Evolutionary conservation across 495 filamentous ascomycete genomes (phyloP).

Genomic region (Daldinia decipiens): DNA sequence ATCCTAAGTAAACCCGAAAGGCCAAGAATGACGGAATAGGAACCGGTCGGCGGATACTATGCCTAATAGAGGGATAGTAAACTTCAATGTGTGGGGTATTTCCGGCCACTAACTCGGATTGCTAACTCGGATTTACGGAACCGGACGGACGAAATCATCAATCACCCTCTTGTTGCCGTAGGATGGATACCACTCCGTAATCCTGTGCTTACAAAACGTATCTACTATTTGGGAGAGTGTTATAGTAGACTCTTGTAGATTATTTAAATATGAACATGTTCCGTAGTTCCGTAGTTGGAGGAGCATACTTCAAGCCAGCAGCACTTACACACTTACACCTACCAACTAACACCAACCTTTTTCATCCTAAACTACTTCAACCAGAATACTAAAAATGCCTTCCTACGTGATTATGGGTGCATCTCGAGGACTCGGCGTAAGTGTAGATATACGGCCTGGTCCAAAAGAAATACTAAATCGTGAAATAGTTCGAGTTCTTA

Average conservation of each 20-base stretch:
- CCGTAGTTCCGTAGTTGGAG: not conserved
- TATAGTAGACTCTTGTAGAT: not conserved
- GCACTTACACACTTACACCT: not conserved
- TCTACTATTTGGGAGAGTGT: not conserved
- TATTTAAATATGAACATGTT: not conserved
- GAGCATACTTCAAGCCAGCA: not conserved
- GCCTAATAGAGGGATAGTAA: not conserved
- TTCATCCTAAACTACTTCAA: not conserved
- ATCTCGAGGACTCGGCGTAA: conserved; percentile 51
- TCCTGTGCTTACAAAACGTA: not conserved
- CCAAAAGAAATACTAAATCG: conserved; percentile 12
- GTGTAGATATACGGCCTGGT: conserved; percentile 9
- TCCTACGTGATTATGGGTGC: conserved; percentile 50
- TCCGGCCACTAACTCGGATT: not conserved
- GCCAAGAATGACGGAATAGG: not conserved
- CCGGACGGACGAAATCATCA: not conserved
- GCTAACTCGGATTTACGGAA: not conserved
- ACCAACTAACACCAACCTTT: not conserved
- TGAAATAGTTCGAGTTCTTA: conserved; percentile 49
- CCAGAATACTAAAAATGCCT: conserved; percentile 41
- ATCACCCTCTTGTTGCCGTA: not conserved
- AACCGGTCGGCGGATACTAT: not conserved
- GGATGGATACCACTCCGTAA: not conserved
- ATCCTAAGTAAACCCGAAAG: not conserved
- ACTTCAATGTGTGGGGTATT: not conserved